These are phyloP conservation scores for Bryoerythrophyllum caledonicum DNA, from an alignment of 225 moss, liverwort and hornwort genomes.

Conservation along the genomic window DNA sequence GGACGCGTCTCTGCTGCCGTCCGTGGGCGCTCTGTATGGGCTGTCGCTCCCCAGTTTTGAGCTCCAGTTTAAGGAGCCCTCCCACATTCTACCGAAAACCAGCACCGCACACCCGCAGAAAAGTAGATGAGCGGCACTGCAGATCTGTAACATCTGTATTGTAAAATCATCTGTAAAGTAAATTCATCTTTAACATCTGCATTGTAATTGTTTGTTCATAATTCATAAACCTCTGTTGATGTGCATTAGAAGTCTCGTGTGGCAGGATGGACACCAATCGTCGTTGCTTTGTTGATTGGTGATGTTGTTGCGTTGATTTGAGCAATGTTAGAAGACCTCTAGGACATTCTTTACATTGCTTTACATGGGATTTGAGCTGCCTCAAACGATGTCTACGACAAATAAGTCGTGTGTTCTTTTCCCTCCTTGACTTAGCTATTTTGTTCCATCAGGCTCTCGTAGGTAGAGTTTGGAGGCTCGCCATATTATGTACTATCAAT, in stretches of 20 bases:
- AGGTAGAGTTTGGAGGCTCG: no score
- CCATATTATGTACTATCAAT: no score
- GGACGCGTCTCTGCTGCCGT: conserved; percentile 13
- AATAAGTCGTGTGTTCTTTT: neutral
- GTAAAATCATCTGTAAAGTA: no score
- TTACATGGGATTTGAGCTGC: neutral
- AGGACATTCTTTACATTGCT: neutral
- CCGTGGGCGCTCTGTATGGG: conserved; percentile 25
- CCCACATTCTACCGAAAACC: neutral
- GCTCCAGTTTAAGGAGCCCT: conserved; percentile 30
- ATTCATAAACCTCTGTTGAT: neutral
- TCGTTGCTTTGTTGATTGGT: neutral
- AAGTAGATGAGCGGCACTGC: neutral
- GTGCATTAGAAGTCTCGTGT: neutral
- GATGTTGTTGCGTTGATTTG: neutral
- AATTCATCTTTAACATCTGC: neutral
- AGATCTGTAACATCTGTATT: neutral
- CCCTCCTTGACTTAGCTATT: no score
- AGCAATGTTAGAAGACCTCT: neutral
- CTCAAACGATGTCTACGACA: neutral
- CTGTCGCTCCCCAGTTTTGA: conserved; percentile 21
- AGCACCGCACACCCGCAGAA: neutral
- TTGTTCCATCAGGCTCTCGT: no score
- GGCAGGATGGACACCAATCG: neutral
- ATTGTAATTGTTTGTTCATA: no score